Evolutionary conservation across 139 green algal genomes (phyloP), one percentile per base, ranked within the genome.

Genomic region (Asterochloris erici): DNA sequence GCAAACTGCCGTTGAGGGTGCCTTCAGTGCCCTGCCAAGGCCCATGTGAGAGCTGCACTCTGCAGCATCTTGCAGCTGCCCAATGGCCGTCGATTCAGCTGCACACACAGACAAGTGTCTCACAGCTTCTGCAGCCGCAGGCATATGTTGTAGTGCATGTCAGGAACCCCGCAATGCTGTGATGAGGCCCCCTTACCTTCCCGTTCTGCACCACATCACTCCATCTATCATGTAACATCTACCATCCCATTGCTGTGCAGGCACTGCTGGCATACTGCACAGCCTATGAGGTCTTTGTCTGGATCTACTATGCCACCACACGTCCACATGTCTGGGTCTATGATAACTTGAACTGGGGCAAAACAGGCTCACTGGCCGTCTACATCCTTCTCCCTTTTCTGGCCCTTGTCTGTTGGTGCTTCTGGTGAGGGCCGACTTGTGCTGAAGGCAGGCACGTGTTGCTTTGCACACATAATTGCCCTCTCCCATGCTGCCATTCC

Each of bases 311-410:
- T 28, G 74, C 74, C 64, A 60, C 27, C 47, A 79, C 47, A 24
- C 54, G 54, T 54, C 38, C 2, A 2, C 38, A 54, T 21, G 10
- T 47, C 13, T 79, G 74, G 74, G 23, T 68, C 38, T 68, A 16
- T n/a, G 21, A 54, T n/a, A 27, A 24, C 19, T 10, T 79, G 19
- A 60, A 79, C 74, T 68, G 74, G 74, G 66, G 74, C 74, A 79
- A 29, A 47, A 60, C 74, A 19, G 66, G 74, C 74, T 68, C 28
- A 23, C 28, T 79, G 23, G 26, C 29, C 12, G 15, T 68, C 4
- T 79, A 79, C 29, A 17, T 79, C 13, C 23, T 54, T 14, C 47
- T 68, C 23, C 47, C 66, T 12, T 66, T 16, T 11, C 74, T 79
- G 23, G n/a, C 66, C 14, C 17, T 68, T 21, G 47, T 79, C 47